Evolutionary conservation across 192 early-diverging fungal genomes (phyloP).

Genomic region (Coemansia sp.): DNA sequence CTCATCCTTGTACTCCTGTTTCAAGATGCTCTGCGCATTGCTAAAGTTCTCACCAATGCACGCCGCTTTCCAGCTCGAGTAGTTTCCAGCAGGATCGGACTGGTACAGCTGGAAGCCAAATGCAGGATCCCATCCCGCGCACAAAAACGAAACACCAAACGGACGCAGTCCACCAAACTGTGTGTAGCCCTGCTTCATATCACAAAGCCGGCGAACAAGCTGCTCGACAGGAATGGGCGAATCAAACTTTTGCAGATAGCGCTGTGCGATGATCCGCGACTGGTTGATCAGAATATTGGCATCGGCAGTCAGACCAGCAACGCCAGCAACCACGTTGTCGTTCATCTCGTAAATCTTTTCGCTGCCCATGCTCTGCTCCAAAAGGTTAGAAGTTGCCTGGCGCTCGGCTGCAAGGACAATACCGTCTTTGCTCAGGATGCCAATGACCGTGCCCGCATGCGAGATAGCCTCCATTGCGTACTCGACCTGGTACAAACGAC

Average conservation of each 20-base stretch:
- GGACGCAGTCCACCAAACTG: slow-evolving; percentile 98
- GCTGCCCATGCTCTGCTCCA: slow-evolving; percentile 79
- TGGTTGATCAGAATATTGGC: slow-evolving; percentile 95
- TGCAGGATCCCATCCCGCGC: slow-evolving; percentile 89
- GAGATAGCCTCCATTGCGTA: slow-evolving; percentile 99
- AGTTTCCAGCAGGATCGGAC: slow-evolving; percentile 98
- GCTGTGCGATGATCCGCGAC: slow-evolving; percentile 81
- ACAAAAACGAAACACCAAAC: slow-evolving; percentile 97
- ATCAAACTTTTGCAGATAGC: slow-evolving; percentile 83
- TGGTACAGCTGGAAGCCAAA: slow-evolving; percentile 96
- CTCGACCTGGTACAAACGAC: slow-evolving; percentile 98
- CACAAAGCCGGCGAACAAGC: slow-evolving; percentile 91
- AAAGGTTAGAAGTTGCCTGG: slow-evolving; percentile 87
- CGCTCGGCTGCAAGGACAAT: slow-evolving; percentile 97
- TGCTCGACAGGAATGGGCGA: slow-evolving; percentile 94
- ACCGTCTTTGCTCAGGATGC: slow-evolving; percentile 89
- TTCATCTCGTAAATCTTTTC: slow-evolving; percentile 98
- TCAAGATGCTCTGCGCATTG: slow-evolving; percentile 88
- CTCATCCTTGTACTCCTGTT: slow-evolving; percentile 96
- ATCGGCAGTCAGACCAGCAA: slow-evolving; percentile 95
- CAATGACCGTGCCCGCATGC: slow-evolving; percentile 92
- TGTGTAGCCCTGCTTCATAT: slow-evolving; percentile 98
- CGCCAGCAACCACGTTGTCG: slow-evolving; percentile 91
- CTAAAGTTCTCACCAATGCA: slow-evolving; percentile 95
- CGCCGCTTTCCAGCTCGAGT: slow-evolving; percentile 98